Percentiles rank a stretch among this genome's conserved stretches.
Conservation (phyloP, 495 filamentous ascomycete species). For the Penicillium longicatenatum region DNA sequence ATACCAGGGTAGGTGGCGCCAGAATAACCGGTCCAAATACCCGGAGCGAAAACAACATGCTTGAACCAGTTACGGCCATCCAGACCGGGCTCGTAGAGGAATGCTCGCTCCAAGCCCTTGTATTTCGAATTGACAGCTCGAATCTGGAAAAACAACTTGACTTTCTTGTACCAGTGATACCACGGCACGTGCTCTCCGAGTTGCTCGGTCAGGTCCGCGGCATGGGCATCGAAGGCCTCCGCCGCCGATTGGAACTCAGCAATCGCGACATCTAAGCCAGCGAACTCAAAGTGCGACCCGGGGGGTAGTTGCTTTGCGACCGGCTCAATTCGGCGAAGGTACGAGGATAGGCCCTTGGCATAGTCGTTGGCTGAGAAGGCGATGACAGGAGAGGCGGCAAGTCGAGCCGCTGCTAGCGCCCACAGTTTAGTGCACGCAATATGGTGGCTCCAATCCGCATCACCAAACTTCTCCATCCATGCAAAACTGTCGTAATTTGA, state of each 20-base stretch:
- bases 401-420: constrained; percentile 48
- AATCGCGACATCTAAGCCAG: constrained; percentile 49
- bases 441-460: constrained; percentile 64
- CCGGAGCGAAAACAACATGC: constrained; percentile 72
- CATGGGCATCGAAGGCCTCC: constrained; percentile 53
- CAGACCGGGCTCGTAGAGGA: constrained; percentile 58
- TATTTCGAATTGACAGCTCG: constrained; percentile 60
- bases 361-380: constrained; percentile 53
- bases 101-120: constrained; percentile 62
- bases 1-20: constrained; percentile 69
- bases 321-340: constrained; percentile 57
- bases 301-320: constrained; percentile 35
- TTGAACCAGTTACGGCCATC: constrained; percentile 66
- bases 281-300: constrained; percentile 43
- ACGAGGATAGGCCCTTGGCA: constrained; percentile 41
- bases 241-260: constrained; percentile 48
- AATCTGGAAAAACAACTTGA: constrained; percentile 59
- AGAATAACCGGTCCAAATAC: constrained; percentile 86
- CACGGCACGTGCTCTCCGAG: constrained; percentile 61
- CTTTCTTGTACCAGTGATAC: constrained; percentile 75
- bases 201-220: constrained; percentile 52
- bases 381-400: constrained; percentile 51
- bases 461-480: constrained; percentile 74
- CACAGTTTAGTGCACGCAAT: constrained; percentile 60
- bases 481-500: constrained; percentile 76